Conservation (phyloP, 805 yeast genomes). For the Millerago galiae region DNA sequence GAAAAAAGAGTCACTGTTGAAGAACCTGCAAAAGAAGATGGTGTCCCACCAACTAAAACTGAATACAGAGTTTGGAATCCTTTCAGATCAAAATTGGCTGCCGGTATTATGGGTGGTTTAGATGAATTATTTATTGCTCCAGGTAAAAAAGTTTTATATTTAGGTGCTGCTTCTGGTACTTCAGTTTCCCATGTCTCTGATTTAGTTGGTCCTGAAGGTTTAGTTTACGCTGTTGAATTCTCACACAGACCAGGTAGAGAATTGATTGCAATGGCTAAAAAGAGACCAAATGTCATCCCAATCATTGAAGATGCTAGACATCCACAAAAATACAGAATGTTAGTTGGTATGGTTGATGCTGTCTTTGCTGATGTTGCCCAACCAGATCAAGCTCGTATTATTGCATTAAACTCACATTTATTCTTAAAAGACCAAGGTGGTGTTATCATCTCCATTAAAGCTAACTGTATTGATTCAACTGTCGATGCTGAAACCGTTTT, state of each 20-base stretch:
- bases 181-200: conserved; percentile 98
- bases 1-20: conserved; percentile 94
- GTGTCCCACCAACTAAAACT: conserved; percentile 84
- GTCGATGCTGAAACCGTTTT: conserved; percentile 99
- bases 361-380: conserved; percentile 99
- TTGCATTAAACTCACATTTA: conserved; percentile 96
- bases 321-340: conserved; percentile 99
- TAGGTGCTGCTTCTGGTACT: conserved; percentile 99
- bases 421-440: conserved; percentile 98
- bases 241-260: conserved; percentile 99
- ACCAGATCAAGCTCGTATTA: conserved; percentile 99
- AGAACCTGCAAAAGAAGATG: conserved; percentile 85
- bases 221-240: conserved; percentile 98
- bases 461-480: conserved; percentile 99
- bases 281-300: conserved; percentile 98
- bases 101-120: conserved; percentile 99
- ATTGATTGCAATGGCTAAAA: conserved; percentile 98
- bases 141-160: conserved; percentile 93
- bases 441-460: conserved; percentile 97
- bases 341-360: conserved; percentile 96
- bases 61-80: conserved; percentile 99
- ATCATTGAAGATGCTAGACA: conserved; percentile 99
- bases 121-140: conserved; percentile 97
- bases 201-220: conserved; percentile 98
- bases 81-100: conserved; percentile 98